A percentile compares a stretch with the other conserved stretches of the same genome.
phyloP scores from a whole-genome alignment of 2,329 filamentous ascomycete genomes.

The Alternaria alternata region DNA sequence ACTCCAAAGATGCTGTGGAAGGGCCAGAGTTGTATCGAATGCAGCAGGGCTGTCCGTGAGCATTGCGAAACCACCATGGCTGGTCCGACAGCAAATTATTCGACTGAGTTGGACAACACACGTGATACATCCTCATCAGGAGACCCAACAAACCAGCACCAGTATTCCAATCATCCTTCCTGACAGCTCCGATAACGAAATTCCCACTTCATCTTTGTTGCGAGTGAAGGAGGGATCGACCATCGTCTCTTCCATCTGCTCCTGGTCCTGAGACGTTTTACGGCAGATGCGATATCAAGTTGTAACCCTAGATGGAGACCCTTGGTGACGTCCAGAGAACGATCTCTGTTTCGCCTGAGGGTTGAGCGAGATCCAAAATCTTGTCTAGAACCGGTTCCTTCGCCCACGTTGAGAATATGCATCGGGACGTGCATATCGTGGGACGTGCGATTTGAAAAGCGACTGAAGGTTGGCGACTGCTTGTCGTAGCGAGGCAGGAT shows the following conservation, averaged over 20 bases:
- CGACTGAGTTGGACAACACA: background rate
- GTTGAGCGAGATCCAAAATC: background rate
- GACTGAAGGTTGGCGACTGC: background rate
- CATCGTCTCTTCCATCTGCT: background rate
- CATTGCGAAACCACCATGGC: background rate
- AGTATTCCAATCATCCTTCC: too few species aligned
- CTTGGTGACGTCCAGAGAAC: background rate
- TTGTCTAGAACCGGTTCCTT: background rate
- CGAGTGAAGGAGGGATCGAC: background rate
- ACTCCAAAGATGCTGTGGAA: background rate
- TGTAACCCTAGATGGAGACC: background rate
- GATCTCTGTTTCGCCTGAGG: too few species aligned
- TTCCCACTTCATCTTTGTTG: background rate
- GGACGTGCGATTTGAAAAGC: background rate
- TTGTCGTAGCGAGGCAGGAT: background rate
- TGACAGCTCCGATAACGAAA: background rate
- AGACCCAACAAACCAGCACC: too few species aligned
- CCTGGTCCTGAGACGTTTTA: background rate
- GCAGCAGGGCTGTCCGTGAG: background rate
- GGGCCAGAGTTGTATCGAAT: background rate
- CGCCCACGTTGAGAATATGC: background rate
- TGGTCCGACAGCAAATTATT: background rate
- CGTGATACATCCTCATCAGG: too few species aligned
- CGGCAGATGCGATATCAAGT: background rate
- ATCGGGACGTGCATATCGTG: background rate